Evolutionary conservation across 768 basidiomycete species (phyloP), one percentile per base, ranked within the genome.

Genomic region (Harrya chromipes): DNA sequence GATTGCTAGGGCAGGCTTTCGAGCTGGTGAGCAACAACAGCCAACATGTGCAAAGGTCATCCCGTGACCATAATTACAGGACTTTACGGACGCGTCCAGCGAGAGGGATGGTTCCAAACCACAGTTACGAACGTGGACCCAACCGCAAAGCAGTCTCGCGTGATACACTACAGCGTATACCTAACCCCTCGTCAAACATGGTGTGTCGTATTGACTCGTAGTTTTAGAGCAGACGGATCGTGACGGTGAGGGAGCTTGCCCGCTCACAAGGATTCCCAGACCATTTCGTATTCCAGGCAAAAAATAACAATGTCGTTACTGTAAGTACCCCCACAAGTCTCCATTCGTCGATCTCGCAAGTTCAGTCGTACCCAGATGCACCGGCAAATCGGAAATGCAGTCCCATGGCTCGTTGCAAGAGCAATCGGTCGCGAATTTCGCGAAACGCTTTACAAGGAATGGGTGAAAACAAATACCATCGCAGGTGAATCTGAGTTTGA

Each of bases 241-340:
- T 89, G 6, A 85, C 85, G 0, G 82, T 90, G 20, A 78, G 89
- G 6, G 89, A 91, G 62, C 71, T 87, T 13, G 89, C 88, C 8
- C 73, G 90, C 36, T 84, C 86, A 0, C 90, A 92, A 70, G 89
- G 90, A 0, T 88, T 92, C 62, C 85, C 88, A 0, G 90, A 92
- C 54, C 68, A 75, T 58, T 90, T 88, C 50, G 66, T 77, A 0
- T 90, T 92, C 53, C 59, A 76, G 47, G 70, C 85, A 0, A 54
- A 73, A 7, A 67, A 74, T 13, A 59, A 79, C 35, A 79, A 75
- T 37, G 75, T 89, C 13, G 72, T 79, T 26, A 87, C 82, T 2
- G 87, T 88, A 50, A 52, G 84, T 70, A 6, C 38, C 6, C 10
- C 33, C 13, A 3, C 46, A 1, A 2, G n/a, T 26, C 9, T 27